phyloP scores from a whole-genome alignment of 2,329 filamentous ascomycete species.

The Fusarium abutilonis region DNA sequence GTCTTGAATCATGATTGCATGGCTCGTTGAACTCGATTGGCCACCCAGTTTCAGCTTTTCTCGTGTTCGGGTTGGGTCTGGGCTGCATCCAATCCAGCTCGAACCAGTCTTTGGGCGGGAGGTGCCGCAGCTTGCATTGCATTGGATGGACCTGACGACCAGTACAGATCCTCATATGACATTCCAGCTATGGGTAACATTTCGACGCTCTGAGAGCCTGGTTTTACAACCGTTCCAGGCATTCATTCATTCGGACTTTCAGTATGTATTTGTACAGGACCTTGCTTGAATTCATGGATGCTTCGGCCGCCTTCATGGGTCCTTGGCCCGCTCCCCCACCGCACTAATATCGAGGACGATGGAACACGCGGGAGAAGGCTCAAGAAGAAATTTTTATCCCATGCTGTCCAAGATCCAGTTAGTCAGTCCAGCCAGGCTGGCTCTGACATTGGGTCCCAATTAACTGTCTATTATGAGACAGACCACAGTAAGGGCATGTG shows the following conservation, averaged over 20 bases:
- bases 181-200: slow-evolving; percentile 14
- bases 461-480: background rate
- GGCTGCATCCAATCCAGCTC: slow-evolving; percentile 18
- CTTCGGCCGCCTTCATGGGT: slow-evolving; percentile 10
- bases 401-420: slow-evolving; percentile 8
- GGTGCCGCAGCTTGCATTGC: slow-evolving; percentile 27
- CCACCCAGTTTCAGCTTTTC: slow-evolving; percentile 12
- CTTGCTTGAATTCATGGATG: slow-evolving; percentile 11
- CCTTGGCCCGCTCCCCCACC: slow-evolving; percentile 27
- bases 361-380: slow-evolving; percentile 17
- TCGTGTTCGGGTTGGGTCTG: slow-evolving; percentile 34
- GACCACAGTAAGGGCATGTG: background rate
- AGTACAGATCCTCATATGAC: slow-evolving; percentile 9
- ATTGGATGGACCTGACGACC: slow-evolving; percentile 4
- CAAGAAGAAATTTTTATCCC: slow-evolving; percentile 24
- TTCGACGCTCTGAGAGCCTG: background rate
- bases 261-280: background rate
- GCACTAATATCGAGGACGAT: slow-evolving; percentile 26
- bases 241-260: background rate
- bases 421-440: background rate
- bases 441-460: slow-evolving; percentile 9
- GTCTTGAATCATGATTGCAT: slow-evolving; percentile 30
- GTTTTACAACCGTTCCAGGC: background rate
- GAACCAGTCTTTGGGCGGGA: slow-evolving; percentile 27
- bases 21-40: slow-evolving; percentile 35